Conservation (phyloP, 768 basidiomycete species). For the Pleurotus djamor region DNA sequence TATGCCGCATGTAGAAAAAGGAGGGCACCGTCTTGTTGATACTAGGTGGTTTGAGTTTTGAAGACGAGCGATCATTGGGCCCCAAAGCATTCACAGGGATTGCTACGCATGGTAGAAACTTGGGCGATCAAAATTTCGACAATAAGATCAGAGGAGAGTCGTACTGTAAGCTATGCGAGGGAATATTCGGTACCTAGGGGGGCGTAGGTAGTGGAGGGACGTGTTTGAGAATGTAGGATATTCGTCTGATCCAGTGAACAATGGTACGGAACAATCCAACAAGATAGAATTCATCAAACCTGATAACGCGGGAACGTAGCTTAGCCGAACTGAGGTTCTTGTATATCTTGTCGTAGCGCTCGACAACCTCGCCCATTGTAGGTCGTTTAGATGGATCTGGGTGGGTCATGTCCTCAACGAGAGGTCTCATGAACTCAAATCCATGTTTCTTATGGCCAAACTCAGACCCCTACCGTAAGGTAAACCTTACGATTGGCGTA, state of each 20-base stretch:
- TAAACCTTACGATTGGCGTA: not conserved
- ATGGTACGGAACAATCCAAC: constrained; percentile 1
- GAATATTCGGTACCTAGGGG: not conserved
- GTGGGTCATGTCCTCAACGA: constrained; percentile 32
- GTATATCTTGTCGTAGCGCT: constrained; percentile 23
- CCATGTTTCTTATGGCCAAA: constrained; percentile 9
- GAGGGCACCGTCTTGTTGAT: no score
- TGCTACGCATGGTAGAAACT: no score
- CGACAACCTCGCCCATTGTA: constrained; percentile 31
- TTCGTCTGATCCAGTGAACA: constrained; percentile 6
- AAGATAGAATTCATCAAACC: not conserved
- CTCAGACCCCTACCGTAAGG: not conserved
- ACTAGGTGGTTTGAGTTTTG: no score
- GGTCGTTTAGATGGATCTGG: constrained; percentile 30
- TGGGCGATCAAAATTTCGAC: no score
- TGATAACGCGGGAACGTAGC: constrained; percentile 22
- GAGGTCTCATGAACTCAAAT: constrained; percentile 24
- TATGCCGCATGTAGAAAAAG: no score
- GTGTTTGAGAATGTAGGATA: constrained; percentile 1
- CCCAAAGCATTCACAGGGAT: no score
- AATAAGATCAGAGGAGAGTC: no score
- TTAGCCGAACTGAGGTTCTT: constrained; percentile 21
- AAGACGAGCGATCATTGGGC: no score
- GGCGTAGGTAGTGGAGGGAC: constrained; percentile 6
- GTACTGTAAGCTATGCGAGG: no score